Evolutionary conservation across 2,329 filamentous ascomycete species (phyloP).

Genomic region (Clarireedia monteithiana): DNA sequence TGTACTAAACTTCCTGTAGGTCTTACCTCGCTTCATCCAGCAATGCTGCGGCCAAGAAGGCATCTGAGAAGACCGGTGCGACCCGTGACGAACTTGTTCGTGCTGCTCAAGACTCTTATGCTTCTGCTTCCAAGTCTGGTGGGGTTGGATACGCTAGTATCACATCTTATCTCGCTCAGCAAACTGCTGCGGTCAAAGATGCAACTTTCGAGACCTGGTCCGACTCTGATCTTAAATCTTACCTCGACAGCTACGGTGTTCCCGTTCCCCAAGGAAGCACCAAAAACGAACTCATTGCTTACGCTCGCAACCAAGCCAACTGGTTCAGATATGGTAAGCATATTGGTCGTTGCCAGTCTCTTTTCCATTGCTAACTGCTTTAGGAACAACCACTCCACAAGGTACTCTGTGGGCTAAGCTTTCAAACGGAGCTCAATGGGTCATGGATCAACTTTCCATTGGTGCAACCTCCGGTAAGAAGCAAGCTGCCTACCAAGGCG

Average conservation of each 20-base stretch:
- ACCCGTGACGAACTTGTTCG: conserved; percentile 67
- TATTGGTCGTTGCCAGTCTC: neutral
- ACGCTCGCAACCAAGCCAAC: conserved; percentile 64
- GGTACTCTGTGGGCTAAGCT: conserved; percentile 61
- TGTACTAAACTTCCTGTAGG: conserved; percentile 8
- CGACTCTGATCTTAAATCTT: conserved; percentile 56
- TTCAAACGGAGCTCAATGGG: conserved; percentile 37
- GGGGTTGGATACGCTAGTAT: conserved; percentile 55
- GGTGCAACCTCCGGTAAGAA: conserved; percentile 39
- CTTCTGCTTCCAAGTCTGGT: conserved; percentile 50
- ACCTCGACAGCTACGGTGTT: conserved; percentile 72
- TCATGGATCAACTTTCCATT: conserved; percentile 39
- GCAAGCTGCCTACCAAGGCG: conserved; percentile 33
- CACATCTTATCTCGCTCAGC: conserved; percentile 61
- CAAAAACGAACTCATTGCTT: conserved; percentile 58
- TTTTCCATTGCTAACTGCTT: neutral
- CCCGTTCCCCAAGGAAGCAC: conserved; percentile 26
- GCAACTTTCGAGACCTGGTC: conserved; percentile 66
- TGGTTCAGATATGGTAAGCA: conserved; percentile 63
- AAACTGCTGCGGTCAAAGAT: conserved; percentile 58
- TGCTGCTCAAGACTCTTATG: conserved; percentile 54
- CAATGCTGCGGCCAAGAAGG: conserved; percentile 48
- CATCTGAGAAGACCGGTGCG: conserved; percentile 52
- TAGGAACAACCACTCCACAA: conserved; percentile 49
- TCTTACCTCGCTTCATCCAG: conserved; percentile 45